A percentile compares a stretch with the other conserved stretches of the same genome.
Conservation (phyloP, 2,329 filamentous ascomycete species). For the Bimuria novae-zelandiae region DNA sequence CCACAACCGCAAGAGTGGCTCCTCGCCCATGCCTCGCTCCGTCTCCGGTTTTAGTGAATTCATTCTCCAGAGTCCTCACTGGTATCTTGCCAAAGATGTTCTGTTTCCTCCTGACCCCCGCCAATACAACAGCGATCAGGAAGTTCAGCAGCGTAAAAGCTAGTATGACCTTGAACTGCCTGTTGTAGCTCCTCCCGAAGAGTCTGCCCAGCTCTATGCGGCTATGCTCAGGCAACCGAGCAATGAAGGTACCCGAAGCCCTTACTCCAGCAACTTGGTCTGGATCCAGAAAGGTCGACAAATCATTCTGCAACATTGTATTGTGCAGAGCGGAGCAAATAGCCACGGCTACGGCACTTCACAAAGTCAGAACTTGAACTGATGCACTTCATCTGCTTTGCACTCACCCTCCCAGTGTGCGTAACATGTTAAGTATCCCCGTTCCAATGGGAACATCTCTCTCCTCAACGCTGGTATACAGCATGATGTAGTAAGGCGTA, state of each 20-base stretch:
- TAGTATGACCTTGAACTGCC: slow-evolving; percentile 36
- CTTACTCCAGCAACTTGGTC: slow-evolving; percentile 28
- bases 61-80: slow-evolving; percentile 28
- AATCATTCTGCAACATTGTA: slow-evolving; percentile 16
- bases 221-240: slow-evolving; percentile 20
- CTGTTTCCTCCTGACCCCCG: slow-evolving; percentile 25
- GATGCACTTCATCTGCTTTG: not conserved
- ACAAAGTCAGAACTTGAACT: not conserved
- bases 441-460: slow-evolving; percentile 35
- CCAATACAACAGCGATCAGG: slow-evolving; percentile 25
- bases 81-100: slow-evolving; percentile 29
- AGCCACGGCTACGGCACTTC: slow-evolving; percentile 31
- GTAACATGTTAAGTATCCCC: slow-evolving; percentile 38
- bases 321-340: slow-evolving; percentile 39
- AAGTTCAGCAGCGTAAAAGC: slow-evolving; percentile 33
- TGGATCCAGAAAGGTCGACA: slow-evolving; percentile 25
- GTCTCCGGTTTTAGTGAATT: slow-evolving; percentile 27
- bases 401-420: slow-evolving; percentile 32
- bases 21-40: slow-evolving; percentile 8
- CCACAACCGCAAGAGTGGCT: too few relatives aligned
- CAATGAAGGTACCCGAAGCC: slow-evolving; percentile 21
- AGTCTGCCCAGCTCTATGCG: slow-evolving; percentile 25
- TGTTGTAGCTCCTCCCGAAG: slow-evolving; percentile 39
- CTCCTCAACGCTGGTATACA: slow-evolving; percentile 27
- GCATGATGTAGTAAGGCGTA: slow-evolving; percentile 34